Evolutionary conservation across 306 rosid genomes (phyloP), one percentile per base, ranked within the genome.

Genomic region (Abrus precatorius): DNA sequence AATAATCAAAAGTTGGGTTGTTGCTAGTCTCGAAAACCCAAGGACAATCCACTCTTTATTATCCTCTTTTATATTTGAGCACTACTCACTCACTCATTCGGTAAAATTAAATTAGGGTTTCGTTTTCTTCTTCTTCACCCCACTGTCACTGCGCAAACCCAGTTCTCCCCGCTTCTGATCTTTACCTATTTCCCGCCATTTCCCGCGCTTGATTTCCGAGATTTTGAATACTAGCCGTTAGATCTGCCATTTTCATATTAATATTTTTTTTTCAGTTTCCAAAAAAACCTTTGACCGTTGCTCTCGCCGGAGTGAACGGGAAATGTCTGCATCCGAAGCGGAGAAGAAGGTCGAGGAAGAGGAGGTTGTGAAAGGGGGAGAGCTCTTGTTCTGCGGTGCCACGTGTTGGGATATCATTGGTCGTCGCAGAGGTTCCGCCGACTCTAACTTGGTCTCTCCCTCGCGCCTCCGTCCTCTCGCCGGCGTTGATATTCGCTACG

Each of bases 381-480:
- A 95, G 84, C 92, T 95, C 36, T 82, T 95, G 90, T 93, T 91
- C 87, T 95, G 99, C 62, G 99, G 99, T 30, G 99, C 86, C 60
- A 91, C 99, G 68, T 78, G 82, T 66, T 95, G 99, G 99, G 98
- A 95, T 78, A 79, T 81, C 20, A 34, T 95, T 80, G 98, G 97
- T 72, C 92, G 98, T 20, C 85, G 87, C 7, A 95, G 84, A n/a
- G 99, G 98, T 11, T 5, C 92, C 32, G 81, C 77, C 14, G 97
- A 93, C 28, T 91, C 94, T 28, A 95, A 93, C 85, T 72, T 95
- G 78, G 84, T 90, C 77, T 93, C 98, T 65, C 98, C 99, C 12
- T 75, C 98, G 20, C 89, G 98, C 62, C 96, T 93, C 53, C 97
- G 98, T 34, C 99, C 99, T 38, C 98, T 93, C 48, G 84, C 91